These are phyloP conservation scores for Talaromyces sp. DNA, from an alignment of 2,329 filamentous ascomycete genomes.

Conservation along the genomic window DNA sequence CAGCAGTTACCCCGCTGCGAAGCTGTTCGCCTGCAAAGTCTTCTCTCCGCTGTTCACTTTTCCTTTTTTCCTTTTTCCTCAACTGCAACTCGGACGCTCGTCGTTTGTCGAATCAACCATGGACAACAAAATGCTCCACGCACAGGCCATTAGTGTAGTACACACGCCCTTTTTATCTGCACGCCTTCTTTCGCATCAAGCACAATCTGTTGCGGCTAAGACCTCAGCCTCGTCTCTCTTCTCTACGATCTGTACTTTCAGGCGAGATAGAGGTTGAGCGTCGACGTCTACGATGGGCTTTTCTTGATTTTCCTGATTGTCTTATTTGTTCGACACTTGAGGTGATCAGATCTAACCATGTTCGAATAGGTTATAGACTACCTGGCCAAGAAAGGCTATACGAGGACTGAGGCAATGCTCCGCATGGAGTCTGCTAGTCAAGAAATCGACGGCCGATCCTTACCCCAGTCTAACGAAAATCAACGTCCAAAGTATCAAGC, in stretches of 20 bases:
- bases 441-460: constrained; percentile 73
- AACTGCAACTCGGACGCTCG: neutral
- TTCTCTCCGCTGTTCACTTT: neutral
- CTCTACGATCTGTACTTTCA: neutral
- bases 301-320: neutral
- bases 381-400: constrained; percentile 91
- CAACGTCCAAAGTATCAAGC: constrained; percentile 73
- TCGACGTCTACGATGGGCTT: neutral
- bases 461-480: constrained; percentile 62
- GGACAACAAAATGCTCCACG: neutral
- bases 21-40: neutral
- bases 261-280: no score
- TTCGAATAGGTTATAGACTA: constrained; percentile 78
- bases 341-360: neutral
- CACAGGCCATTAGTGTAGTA: neutral
- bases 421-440: constrained; percentile 83
- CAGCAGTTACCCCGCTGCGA: neutral
- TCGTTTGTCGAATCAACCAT: neutral
- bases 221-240: neutral
- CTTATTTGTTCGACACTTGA: neutral
- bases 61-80: neutral
- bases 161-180: neutral
- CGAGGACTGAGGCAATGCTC: constrained; percentile 84
- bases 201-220: neutral
- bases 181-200: neutral